Evolutionary conservation across 768 basidiomycete species (phyloP).

Genomic region (Imleria badia): DNA sequence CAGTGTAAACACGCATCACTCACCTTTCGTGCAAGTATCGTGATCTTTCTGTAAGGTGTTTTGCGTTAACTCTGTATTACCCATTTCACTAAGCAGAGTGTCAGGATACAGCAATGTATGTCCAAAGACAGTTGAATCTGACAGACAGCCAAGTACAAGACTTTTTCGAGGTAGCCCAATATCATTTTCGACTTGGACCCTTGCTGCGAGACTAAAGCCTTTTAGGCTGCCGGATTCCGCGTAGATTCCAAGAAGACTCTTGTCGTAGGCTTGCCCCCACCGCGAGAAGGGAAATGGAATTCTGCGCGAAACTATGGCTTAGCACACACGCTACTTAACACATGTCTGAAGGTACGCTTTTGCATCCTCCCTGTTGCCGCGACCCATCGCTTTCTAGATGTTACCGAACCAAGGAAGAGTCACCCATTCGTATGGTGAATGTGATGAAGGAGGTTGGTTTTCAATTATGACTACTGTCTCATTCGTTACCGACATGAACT

Average conservation of each 20-base stretch:
- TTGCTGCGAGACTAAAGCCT: not conserved
- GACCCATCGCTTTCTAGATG: constrained; percentile 31
- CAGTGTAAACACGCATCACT: not conserved
- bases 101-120: constrained; percentile 45
- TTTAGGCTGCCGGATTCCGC: constrained; percentile 41
- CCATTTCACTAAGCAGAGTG: not conserved
- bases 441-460: constrained; percentile 23
- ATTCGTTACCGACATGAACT: constrained; percentile 4
- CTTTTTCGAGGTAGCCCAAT: constrained; percentile 41
- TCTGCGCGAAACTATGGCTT: constrained; percentile 45
- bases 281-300: constrained; percentile 33
- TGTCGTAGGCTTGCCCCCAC: constrained; percentile 45
- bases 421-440: constrained; percentile 24
- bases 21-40: constrained; percentile 34
- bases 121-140: constrained; percentile 42
- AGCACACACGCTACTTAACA: constrained; percentile 38
- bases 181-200: not conserved
- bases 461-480: too few relatives aligned
- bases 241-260: constrained; percentile 41
- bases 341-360: constrained; percentile 36
- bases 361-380: not conserved
- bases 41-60: constrained; percentile 36
- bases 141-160: constrained; percentile 43
- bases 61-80: not conserved
- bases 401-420: constrained; percentile 41